These are phyloP conservation scores for Sistotremastrum suecicum DNA, from an alignment of 768 basidiomycete species.

Conservation along the genomic window DNA sequence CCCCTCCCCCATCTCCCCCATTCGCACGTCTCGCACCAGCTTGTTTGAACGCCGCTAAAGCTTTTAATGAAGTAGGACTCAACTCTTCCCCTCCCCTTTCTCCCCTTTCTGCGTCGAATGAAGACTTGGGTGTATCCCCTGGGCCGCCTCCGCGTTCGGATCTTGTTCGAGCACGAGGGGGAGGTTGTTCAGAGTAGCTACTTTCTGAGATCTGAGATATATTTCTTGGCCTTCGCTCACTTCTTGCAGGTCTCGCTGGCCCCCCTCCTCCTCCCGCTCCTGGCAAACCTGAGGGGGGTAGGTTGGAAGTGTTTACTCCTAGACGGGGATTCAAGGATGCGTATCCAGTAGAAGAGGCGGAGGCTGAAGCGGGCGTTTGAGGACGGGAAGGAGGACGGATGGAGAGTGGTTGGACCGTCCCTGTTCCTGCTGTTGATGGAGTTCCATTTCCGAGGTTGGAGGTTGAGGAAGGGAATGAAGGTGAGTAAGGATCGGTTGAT, in stretches of 20 bases:
- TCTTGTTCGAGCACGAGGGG: slow-evolving; percentile 9
- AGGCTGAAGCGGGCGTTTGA: slow-evolving; percentile 32
- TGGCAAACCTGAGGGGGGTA: too few species aligned
- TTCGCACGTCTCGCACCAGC: slow-evolving; percentile 33
- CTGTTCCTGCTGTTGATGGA: slow-evolving; percentile 16
- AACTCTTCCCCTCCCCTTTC: slow-evolving; percentile 12
- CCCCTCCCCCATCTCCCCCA: slow-evolving; percentile 37
- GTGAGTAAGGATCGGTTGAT: too few species aligned
- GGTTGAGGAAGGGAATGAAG: slow-evolving; percentile 10
- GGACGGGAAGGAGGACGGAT: slow-evolving; percentile 39
- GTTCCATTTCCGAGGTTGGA: slow-evolving; percentile 22
- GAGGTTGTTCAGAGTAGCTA: slow-evolving; percentile 16
- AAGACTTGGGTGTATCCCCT: background rate
- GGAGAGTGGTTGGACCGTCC: slow-evolving; percentile 47
- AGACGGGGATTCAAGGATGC: too few species aligned
- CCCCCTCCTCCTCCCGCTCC: too few species aligned
- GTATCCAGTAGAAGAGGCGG: slow-evolving; percentile 21
- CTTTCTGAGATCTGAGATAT: slow-evolving; percentile 34
- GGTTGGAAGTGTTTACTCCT: too few species aligned
- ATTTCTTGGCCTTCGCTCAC: slow-evolving; percentile 34
- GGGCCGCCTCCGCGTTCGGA: slow-evolving; percentile 15
- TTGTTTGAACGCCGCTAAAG: slow-evolving; percentile 51
- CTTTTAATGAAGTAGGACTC: slow-evolving; percentile 24
- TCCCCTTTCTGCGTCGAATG: slow-evolving; percentile 9
- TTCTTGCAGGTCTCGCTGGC: slow-evolving; percentile 16